phyloP scores from a whole-genome alignment of 2,329 filamentous ascomycete genomes.

The Curvularia eragrostidis region DNA sequence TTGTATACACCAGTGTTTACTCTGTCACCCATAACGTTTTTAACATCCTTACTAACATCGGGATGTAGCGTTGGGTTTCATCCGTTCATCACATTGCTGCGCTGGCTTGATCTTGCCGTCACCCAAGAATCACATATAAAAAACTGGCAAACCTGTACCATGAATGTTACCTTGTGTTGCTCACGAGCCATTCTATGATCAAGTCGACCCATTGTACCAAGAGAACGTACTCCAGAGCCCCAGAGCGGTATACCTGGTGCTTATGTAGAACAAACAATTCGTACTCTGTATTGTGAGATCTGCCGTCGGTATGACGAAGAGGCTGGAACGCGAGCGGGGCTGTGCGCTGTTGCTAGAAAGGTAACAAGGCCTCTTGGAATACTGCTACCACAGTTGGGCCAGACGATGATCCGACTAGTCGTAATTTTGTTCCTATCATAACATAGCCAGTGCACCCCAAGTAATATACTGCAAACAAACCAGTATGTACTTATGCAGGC shows the following conservation, averaged over 20 bases:
- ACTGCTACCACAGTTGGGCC: not conserved
- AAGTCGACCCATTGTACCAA: not conserved
- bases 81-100: slow-evolving; percentile 4
- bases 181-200: not conserved
- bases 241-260: not conserved
- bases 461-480: not conserved
- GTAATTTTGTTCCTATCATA: not conserved
- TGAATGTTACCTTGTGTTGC: slow-evolving; percentile 1
- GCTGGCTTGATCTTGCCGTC: slow-evolving; percentile 3
- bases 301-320: not conserved
- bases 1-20: slow-evolving; percentile 11
- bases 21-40: not conserved
- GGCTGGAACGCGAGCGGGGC: not conserved
- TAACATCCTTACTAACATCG: not conserved
- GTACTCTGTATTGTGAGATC: not conserved
- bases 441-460: not conserved
- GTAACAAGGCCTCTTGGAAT: not conserved
- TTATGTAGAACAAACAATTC: not conserved
- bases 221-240: not conserved
- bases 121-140: not conserved
- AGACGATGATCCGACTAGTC: not conserved
- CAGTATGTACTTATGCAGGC: not conserved
- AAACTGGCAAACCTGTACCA: not conserved
- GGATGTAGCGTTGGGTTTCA: slow-evolving; percentile 15
- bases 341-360: slow-evolving; percentile 4